Conservation (phyloP, 345 rosid species). For the Xanthoceras sorbifolium region DNA sequence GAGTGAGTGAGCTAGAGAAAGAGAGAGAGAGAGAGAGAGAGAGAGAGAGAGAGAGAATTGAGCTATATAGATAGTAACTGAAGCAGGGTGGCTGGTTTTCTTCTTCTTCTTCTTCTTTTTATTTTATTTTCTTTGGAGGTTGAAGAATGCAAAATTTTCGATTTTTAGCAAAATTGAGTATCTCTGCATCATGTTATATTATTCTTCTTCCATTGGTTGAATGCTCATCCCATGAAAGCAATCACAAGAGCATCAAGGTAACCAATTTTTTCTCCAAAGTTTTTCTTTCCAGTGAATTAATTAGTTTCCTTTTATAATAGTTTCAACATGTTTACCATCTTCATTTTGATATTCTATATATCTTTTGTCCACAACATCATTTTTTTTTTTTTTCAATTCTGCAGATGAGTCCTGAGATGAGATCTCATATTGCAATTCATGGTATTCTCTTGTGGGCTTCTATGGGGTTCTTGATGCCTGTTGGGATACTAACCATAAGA, state of each 20-base stretch:
- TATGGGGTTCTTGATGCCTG: constrained; percentile 77
- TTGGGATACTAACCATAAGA: constrained; percentile 70
- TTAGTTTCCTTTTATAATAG: not conserved
- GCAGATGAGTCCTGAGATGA: constrained; percentile 51
- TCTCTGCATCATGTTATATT: constrained; percentile 17
- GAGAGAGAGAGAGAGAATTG: constrained; percentile 15
- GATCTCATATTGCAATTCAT: constrained; percentile 58
- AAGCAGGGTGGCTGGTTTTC: constrained; percentile 4
- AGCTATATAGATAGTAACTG: not conserved
- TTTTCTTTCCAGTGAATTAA: not conserved
- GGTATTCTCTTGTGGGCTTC: constrained; percentile 83
- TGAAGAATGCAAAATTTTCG: constrained; percentile 28
- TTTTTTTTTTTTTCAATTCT: not conserved
- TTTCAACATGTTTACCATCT: not conserved
- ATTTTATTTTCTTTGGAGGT: constrained; percentile 10
- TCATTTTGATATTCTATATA: not conserved
- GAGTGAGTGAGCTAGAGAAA: constrained; percentile 3
- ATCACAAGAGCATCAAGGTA: constrained; percentile 20
- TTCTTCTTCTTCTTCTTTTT: too few species aligned
- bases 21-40: not conserved
- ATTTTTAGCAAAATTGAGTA: constrained; percentile 7
- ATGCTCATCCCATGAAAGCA: constrained; percentile 29
- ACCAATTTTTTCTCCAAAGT: not conserved
- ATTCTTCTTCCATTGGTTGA: constrained; percentile 30
- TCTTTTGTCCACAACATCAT: not conserved